phyloP scores from a whole-genome alignment of 2,329 filamentous ascomycete species.

The Verticillium nubilum region DNA sequence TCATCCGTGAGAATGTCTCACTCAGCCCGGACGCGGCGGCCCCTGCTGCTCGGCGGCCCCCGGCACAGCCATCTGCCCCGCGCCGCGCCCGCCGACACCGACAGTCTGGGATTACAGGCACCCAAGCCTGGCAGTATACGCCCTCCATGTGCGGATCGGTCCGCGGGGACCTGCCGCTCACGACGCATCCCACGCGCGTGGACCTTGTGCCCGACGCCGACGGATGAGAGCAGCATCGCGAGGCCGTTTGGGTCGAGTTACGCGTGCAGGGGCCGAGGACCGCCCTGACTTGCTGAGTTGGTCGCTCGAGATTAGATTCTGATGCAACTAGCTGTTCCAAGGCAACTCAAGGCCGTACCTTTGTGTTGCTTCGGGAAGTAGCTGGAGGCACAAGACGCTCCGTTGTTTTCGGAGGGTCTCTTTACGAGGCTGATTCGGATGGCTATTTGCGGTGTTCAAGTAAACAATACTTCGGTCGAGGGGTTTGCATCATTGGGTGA shows the following conservation, averaged over 20 bases:
- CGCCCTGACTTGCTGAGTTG: neutral
- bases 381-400: neutral
- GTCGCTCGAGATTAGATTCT: neutral
- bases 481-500: no score
- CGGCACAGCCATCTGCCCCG: neutral
- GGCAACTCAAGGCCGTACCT: neutral
- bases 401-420: neutral
- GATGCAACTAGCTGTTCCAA: neutral
- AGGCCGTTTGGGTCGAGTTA: neutral
- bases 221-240: neutral
- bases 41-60: neutral
- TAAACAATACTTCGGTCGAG: neutral
- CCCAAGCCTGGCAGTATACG: neutral
- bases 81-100: neutral
- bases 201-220: neutral
- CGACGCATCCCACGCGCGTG: neutral
- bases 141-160: neutral
- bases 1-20: constrained; percentile 1
- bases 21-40: constrained; percentile 1
- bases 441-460: neutral
- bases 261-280: neutral
- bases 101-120: neutral
- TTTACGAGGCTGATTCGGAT: neutral
- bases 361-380: neutral
- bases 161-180: neutral